phyloP scores from a whole-genome alignment of 495 filamentous ascomycete genomes.

The Hapsidospora chrysogenum region DNA sequence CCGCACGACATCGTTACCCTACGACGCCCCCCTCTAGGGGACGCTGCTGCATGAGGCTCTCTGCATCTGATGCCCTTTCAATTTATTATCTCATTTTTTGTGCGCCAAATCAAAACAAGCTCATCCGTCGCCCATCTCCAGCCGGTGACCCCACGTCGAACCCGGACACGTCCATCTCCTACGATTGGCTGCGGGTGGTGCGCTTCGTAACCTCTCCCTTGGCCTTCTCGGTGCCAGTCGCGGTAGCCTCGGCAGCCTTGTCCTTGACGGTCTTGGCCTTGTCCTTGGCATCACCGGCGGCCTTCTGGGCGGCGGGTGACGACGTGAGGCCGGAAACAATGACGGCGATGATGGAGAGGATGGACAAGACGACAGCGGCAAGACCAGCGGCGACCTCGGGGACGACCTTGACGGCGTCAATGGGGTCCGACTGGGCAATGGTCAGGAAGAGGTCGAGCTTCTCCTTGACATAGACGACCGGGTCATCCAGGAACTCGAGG shows the following conservation, averaged over 20 bases:
- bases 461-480: slow-evolving; percentile 73
- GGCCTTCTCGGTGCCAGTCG: slow-evolving; percentile 46
- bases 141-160: too few relatives aligned
- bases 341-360: slow-evolving; percentile 52
- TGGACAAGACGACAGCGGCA: slow-evolving; percentile 45
- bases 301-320: slow-evolving; percentile 33
- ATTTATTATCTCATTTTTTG: too few relatives aligned
- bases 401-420: slow-evolving; percentile 79
- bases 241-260: slow-evolving; percentile 54
- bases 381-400: slow-evolving; percentile 80
- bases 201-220: slow-evolving; percentile 46
- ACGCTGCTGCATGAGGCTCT: too few relatives aligned
- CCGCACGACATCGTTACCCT: too few relatives aligned
- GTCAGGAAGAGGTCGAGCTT: slow-evolving; percentile 79
- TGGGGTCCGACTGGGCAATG: slow-evolving; percentile 70
- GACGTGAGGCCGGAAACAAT: slow-evolving; percentile 23
- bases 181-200: slow-evolving; percentile 27
- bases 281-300: slow-evolving; percentile 54
- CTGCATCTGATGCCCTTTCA: too few relatives aligned
- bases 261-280: slow-evolving; percentile 59
- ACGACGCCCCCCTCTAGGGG: too few relatives aligned
- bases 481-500: slow-evolving; percentile 86
- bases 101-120: too few relatives aligned
- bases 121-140: too few relatives aligned
- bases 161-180: too few relatives aligned